Conservation (phyloP, 768 basidiomycete species). For the Trametes cingulata region DNA sequence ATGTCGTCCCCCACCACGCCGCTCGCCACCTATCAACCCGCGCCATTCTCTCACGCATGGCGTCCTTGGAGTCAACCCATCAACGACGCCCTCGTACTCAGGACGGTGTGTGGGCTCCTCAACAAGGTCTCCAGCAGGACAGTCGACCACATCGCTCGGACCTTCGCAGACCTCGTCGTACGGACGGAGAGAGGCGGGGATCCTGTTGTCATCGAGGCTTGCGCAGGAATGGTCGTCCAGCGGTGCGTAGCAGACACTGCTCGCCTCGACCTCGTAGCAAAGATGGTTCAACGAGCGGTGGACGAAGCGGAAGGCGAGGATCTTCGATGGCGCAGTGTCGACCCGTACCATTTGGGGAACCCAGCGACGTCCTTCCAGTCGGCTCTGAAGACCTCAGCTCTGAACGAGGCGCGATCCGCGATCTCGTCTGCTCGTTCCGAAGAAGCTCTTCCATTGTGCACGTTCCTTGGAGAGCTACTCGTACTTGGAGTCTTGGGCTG, state of each 20-base stretch:
- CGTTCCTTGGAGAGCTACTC: constrained; percentile 28
- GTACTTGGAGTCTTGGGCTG: constrained; percentile 24
- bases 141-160: constrained; percentile 50
- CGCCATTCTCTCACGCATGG: constrained; percentile 17
- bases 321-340: constrained; percentile 27
- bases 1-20: constrained; percentile 14
- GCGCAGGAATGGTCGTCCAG: constrained; percentile 53
- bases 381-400: constrained; percentile 11
- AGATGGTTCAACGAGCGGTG: constrained; percentile 49
- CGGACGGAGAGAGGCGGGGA: constrained; percentile 47
- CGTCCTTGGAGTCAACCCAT: constrained; percentile 27
- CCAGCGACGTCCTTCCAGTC: constrained; percentile 21
- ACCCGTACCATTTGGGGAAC: constrained; percentile 24
- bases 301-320: constrained; percentile 40
- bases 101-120: constrained; percentile 55
- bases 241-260: constrained; percentile 55
- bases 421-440: not conserved
- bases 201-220: constrained; percentile 47
- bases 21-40: not conserved
- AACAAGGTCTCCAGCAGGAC: constrained; percentile 58
- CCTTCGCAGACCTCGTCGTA: constrained; percentile 53
- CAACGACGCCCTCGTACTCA: constrained; percentile 43
- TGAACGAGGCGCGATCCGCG: constrained; percentile 14
- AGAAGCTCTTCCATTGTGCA: constrained; percentile 4
- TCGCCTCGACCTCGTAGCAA: constrained; percentile 54